A percentile compares a stretch with the other conserved stretches of the same genome.
phyloP scores from a whole-genome alignment of 129 eudicot species.

The Chrysanthemum seticuspe region DNA sequence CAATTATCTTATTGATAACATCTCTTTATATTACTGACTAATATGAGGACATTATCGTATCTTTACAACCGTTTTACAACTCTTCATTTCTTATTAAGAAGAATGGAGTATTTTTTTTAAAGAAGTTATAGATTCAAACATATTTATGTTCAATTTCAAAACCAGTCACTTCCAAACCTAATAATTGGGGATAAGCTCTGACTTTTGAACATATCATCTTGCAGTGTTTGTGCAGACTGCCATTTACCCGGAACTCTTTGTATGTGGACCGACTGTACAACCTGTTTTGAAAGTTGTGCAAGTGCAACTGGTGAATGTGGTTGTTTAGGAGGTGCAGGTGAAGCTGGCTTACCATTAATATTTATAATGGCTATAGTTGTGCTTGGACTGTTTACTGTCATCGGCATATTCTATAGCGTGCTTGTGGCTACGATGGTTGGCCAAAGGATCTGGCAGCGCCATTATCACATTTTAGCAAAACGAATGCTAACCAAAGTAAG shows the following conservation, averaged over 20 bases:
- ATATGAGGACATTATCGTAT: no score
- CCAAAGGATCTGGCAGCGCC: constrained; percentile 97
- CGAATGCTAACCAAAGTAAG: constrained; percentile 97
- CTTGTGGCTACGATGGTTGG: constrained; percentile 99
- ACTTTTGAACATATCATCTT: constrained; percentile 15
- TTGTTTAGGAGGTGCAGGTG: constrained; percentile 98
- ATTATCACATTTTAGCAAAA: constrained; percentile 94
- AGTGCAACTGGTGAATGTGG: constrained; percentile 88
- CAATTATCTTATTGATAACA: background rate
- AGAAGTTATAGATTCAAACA: no score
- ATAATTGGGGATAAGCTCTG: background rate
- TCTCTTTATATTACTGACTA: no score
- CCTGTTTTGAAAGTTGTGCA: constrained; percentile 88
- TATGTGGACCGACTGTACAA: constrained; percentile 95
- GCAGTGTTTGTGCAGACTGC: constrained; percentile 95
- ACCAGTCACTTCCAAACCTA: no score
- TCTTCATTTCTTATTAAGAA: no score
- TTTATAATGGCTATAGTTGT: constrained; percentile 83
- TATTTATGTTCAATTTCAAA: no score
- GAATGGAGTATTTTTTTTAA: no score
- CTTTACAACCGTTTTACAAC: no score
- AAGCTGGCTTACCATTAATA: constrained; percentile 90
- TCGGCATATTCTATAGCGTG: constrained; percentile 93
- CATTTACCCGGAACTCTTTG: constrained; percentile 97
- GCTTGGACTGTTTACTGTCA: constrained; percentile 82